Conservation (phyloP, 331 rosid species). For the Quercus tomentella region DNA sequence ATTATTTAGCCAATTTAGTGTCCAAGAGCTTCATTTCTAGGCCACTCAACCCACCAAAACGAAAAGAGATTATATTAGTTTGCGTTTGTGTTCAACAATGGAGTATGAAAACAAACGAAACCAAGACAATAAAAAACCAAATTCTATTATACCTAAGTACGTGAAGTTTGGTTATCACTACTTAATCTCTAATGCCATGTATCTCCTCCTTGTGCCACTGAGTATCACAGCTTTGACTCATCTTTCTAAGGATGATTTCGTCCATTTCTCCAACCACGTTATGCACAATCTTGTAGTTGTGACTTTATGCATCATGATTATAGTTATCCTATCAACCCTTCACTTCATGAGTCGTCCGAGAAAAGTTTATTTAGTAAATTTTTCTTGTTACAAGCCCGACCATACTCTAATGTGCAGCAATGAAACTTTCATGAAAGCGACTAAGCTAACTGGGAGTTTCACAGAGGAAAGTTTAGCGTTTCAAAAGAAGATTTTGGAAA, state of each 20-base stretch:
- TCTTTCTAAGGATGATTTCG: neutral
- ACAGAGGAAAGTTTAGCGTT: neutral
- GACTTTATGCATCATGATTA: neutral
- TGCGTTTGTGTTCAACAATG: neutral
- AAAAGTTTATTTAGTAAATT: neutral
- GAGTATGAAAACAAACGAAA: neutral
- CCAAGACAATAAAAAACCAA: neutral
- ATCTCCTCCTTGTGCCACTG: neutral
- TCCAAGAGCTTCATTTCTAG: no score
- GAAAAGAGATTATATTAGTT: neutral
- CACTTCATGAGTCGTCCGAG: neutral
- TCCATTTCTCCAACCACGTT: neutral
- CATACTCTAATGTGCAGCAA: neutral
- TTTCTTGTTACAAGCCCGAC: neutral
- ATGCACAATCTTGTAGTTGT: neutral
- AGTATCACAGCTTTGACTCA: neutral
- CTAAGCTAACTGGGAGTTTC: neutral
- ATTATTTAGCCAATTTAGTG: no score
- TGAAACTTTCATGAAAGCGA: neutral
- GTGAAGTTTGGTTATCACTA: neutral
- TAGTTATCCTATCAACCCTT: neutral
- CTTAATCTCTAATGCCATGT: neutral
- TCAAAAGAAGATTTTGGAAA: constrained; percentile 1
- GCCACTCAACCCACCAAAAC: neutral
- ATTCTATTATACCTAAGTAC: no score